Conservation (phyloP, 768 basidiomycete species). For the Filobasidium wieringae region DNA sequence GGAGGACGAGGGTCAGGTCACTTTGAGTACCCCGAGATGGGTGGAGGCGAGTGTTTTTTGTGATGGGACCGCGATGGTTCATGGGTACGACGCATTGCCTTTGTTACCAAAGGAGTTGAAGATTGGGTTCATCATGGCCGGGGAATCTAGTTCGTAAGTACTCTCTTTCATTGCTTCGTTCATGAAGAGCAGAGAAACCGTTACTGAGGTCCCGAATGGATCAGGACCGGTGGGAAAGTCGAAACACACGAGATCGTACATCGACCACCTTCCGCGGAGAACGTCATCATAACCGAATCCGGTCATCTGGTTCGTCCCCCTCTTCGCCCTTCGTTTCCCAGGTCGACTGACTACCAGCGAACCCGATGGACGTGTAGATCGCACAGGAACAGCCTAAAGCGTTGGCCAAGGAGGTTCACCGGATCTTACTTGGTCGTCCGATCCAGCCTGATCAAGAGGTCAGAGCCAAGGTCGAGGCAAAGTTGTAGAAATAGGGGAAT, state of each 20-base stretch:
- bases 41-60: constrained; percentile 22
- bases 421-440: background rate
- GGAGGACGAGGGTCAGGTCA: constrained; percentile 13
- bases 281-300: constrained; percentile 22
- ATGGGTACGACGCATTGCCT: constrained; percentile 24
- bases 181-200: too few species aligned
- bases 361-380: constrained; percentile 11
- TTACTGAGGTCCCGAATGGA: background rate
- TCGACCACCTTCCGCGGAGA: constrained; percentile 16
- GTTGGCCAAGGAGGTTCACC: constrained; percentile 16
- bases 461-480: constrained; percentile 2
- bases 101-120: constrained; percentile 16
- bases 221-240: constrained; percentile 19
- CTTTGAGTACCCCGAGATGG: constrained; percentile 26
- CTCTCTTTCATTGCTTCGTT: too few species aligned
- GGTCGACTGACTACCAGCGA: background rate
- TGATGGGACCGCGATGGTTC: constrained; percentile 15
- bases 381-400: constrained; percentile 27
- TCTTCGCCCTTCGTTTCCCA: background rate
- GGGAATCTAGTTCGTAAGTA: constrained; percentile 16
- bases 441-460: background rate
- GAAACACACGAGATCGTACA: constrained; percentile 20
- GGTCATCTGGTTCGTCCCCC: constrained; percentile 23
- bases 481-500: constrained; percentile 13
- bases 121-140: constrained; percentile 27